Evolutionary conservation across 176 grass and related monocot genomes (phyloP).

Genomic region (Microstegium vimineum): DNA sequence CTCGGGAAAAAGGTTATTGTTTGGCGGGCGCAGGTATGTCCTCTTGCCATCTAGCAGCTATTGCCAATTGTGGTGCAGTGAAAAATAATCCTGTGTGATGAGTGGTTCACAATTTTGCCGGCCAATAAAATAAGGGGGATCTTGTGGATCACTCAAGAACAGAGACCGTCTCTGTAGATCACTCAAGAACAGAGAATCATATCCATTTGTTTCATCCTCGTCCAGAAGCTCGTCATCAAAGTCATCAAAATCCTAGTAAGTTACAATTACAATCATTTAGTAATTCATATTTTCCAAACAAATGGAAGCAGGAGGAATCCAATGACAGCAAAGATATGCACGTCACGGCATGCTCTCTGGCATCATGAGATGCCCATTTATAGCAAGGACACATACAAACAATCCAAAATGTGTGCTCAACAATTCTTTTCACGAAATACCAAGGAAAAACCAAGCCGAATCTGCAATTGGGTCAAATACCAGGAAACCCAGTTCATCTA

Average conservation of each 20-base stretch:
- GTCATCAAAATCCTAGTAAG: neutral
- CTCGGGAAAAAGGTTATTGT: neutral
- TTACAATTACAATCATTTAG: neutral
- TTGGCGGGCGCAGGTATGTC: neutral
- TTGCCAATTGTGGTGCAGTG: neutral
- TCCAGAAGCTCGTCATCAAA: too few species aligned
- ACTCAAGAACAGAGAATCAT: neutral
- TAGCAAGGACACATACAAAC: neutral
- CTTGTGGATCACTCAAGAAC: neutral
- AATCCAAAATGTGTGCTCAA: neutral
- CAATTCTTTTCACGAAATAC: neutral
- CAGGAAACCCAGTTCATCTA: neutral
- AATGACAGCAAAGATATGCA: neutral
- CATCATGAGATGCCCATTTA: neutral
- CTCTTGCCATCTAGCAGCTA: neutral
- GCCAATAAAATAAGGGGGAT: neutral
- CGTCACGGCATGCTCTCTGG: too few species aligned
- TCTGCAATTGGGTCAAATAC: neutral
- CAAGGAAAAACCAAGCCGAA: neutral
- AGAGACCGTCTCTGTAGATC: neutral
- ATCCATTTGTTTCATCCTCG: too few species aligned
- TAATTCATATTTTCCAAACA: neutral
- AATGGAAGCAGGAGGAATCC: neutral
- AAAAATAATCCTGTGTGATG: neutral
- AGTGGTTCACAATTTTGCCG: neutral